phyloP scores from a whole-genome alignment of 345 rosid genomes.

The Excoecaria agallocha region DNA sequence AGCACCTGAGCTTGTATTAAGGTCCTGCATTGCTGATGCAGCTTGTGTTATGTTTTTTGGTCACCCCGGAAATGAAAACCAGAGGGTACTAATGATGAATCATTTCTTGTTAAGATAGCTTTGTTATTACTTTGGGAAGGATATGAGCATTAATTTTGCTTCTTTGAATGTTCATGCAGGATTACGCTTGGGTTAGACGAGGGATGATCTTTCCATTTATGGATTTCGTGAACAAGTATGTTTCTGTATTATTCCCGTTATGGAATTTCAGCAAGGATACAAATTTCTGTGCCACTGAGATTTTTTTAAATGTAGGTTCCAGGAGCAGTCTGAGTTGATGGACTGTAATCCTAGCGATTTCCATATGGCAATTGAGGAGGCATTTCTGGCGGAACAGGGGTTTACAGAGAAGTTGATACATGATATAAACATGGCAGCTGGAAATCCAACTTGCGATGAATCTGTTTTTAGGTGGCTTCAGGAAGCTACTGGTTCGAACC shows the following conservation, averaged over 20 bases:
- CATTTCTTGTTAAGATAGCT: conserved; percentile 13
- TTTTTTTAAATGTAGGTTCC: conserved; percentile 53
- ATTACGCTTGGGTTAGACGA: conserved; percentile 82
- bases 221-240: conserved; percentile 77
- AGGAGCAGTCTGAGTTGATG: conserved; percentile 66
- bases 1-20: conserved; percentile 86
- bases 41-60: conserved; percentile 99
- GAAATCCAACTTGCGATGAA: conserved; percentile 59
- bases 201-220: conserved; percentile 90
- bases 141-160: conserved; percentile 25
- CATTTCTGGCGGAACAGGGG: conserved; percentile 90
- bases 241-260: not conserved
- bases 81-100: conserved; percentile 53
- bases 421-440: conserved; percentile 85
- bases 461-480: conserved; percentile 62
- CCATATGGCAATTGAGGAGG: conserved; percentile 87
- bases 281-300: conserved; percentile 20
- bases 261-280: not conserved
- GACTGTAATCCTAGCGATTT: conserved; percentile 57
- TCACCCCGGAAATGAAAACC: conserved; percentile 64
- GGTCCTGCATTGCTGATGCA: conserved; percentile 90
- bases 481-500: conserved; percentile 77
- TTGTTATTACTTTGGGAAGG: conserved; percentile 13
- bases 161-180: conserved; percentile 50
- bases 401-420: conserved; percentile 81